Percentiles rank a stretch among this genome's conserved stretches.
These are phyloP conservation scores for Ailanthus altissimus DNA, from an alignment of 345 rosid genomes.

Conservation along the genomic window DNA sequence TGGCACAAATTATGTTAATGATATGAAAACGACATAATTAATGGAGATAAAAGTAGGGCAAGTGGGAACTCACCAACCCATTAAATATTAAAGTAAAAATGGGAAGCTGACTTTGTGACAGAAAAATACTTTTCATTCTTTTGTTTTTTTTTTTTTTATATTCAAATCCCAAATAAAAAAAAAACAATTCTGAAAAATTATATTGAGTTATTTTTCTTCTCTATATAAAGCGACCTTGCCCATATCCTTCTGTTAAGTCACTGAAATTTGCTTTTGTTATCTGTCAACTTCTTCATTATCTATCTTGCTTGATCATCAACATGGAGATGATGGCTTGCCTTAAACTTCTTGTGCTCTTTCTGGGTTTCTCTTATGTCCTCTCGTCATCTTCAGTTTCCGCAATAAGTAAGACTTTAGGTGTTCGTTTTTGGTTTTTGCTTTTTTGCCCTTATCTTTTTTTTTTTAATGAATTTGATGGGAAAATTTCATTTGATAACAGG, in stretches of 20 bases:
- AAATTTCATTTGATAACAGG: conserved; percentile 30
- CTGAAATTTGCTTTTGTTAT: not conserved
- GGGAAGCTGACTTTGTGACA: conserved; percentile 38
- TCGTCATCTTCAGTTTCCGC: conserved; percentile 36
- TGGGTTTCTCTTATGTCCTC: conserved; percentile 36
- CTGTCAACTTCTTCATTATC: not conserved
- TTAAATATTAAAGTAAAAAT: conserved; percentile 11
- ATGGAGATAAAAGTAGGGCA: conserved; percentile 31
- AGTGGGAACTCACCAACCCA: conserved; percentile 40
- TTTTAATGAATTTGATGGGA: not conserved
- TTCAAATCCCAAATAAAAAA: too few relatives aligned
- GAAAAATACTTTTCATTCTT: not conserved
- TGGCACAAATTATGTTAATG: conserved; percentile 16
- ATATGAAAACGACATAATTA: conserved; percentile 26
- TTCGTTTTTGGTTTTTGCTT: too few relatives aligned
- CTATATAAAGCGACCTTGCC: conserved; percentile 24
- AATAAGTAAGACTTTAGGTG: conserved; percentile 26
- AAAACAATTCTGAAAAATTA: not conserved
- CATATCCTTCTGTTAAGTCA: conserved; percentile 18
- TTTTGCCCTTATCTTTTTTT: not conserved
- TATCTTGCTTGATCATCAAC: not conserved
- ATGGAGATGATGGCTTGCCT: conserved; percentile 28
- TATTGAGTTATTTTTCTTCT: conserved; percentile 4
- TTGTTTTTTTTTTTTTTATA: conserved; percentile 1
- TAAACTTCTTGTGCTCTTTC: conserved; percentile 30